Conservation (phyloP, 2,329 filamentous ascomycete genomes). For the Colletotrichum sp. region DNA sequence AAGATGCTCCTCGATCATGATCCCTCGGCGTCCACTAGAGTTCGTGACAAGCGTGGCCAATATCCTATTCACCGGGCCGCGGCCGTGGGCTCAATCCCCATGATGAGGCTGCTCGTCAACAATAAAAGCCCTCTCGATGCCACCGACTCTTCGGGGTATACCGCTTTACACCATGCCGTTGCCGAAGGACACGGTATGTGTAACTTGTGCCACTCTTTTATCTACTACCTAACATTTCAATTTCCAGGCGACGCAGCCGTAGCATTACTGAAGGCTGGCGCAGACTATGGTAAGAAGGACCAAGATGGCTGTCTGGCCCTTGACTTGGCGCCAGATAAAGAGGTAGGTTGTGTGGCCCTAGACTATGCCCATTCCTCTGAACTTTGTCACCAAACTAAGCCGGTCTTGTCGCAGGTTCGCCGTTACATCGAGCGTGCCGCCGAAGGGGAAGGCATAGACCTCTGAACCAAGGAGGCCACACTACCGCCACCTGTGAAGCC, state of each 20-base stretch:
- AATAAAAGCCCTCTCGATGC: slow-evolving; percentile 83
- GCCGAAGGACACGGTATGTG: slow-evolving; percentile 71
- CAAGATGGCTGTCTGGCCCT: slow-evolving; percentile 73
- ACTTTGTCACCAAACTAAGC: neutral
- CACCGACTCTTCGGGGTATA: slow-evolving; percentile 82
- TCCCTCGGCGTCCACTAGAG: slow-evolving; percentile 72
- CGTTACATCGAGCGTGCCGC: slow-evolving; percentile 79
- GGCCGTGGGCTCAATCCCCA: slow-evolving; percentile 86
- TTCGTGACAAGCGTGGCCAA: slow-evolving; percentile 88
- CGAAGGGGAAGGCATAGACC: slow-evolving; percentile 82
- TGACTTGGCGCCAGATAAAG: slow-evolving; percentile 84
- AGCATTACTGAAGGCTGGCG: slow-evolving; percentile 81
- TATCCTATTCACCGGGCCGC: slow-evolving; percentile 91
- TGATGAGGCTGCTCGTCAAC: slow-evolving; percentile 80
- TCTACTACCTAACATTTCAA: neutral
- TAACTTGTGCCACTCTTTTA: neutral
- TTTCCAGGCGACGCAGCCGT: slow-evolving; percentile 77
- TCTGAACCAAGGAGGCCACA: slow-evolving; percentile 30
- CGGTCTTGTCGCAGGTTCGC: slow-evolving; percentile 58
- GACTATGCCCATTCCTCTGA: neutral
- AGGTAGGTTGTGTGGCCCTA: slow-evolving; percentile 57
- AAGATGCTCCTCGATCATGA: slow-evolving; percentile 77
- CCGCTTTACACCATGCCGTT: slow-evolving; percentile 86
- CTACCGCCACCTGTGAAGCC: neutral
- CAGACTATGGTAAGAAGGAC: slow-evolving; percentile 81